Base-by-base conservation (phyloP, 2,329 filamentous ascomycete genomes). In the Neofusicoccum cordaticola region DNA sequence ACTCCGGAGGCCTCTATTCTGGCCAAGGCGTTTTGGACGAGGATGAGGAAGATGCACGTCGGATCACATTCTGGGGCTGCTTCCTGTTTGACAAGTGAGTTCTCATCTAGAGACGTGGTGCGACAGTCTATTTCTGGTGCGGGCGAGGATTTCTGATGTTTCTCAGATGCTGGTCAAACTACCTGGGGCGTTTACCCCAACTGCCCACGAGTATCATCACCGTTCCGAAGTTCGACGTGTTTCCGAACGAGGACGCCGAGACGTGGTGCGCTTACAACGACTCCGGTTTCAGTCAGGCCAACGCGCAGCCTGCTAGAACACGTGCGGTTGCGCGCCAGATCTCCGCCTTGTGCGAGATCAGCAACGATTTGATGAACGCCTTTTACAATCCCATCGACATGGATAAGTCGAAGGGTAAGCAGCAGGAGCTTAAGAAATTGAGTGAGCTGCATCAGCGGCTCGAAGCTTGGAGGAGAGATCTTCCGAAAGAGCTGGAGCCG, bases 61-160 rank as follows among this genome's bases (percentile, higher is more conserved):
- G 91, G 62, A 89, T 98, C 47, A 98, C 95, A 0, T 98, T 97
- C 73, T 98, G 95, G 95, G 95, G 95, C 6, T 97, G 93, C 75
- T 98, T 95, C 77, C 80, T 97, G n/a, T 96, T 98, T 75, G 95
- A 99, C 81, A 98, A 97, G 83, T 86, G 72, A 68, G 81, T 73
- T 44, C 34, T 39, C 31, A 19, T 35, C 17, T 5, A 19, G 6
- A 5, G 17, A 8, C 12, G 22, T 39, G n/a, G 39, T 63, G 34
- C 22, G 15, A 13, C 31, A 9, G 8, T 48, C 41, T 41, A 11
- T 34, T 15, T 9, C 42, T 27, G n/a, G 2, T 45, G 15, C 12
- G 34, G 8, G 22, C 44, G 47, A 47, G 9, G 37, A 37, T 17
- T 56, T 19, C 66, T 71, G 56, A 71, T 62, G 8, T 35, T 3